phyloP scores from a whole-genome alignment of 2,329 filamentous ascomycete species.

The Herpotrichia juniperi region DNA sequence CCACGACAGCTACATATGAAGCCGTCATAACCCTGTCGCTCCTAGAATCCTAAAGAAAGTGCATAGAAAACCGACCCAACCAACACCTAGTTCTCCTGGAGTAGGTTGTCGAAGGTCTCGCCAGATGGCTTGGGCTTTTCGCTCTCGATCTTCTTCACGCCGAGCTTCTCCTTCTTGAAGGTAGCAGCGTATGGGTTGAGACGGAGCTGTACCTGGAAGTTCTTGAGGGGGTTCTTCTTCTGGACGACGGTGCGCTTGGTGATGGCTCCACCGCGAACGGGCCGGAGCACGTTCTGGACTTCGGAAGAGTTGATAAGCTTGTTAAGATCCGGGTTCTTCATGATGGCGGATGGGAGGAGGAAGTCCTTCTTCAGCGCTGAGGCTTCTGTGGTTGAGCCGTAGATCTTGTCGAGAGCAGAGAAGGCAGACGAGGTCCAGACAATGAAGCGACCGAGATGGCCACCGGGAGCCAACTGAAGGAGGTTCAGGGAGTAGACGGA shows the following conservation, averaged over 20 bases:
- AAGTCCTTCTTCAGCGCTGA: slow-evolving; percentile 99
- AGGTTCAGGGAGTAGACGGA: slow-evolving; percentile 95
- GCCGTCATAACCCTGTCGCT: slow-evolving; percentile 12
- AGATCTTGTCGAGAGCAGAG: slow-evolving; percentile 94
- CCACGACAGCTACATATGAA: slow-evolving; percentile 1
- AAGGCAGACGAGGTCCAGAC: slow-evolving; percentile 98
- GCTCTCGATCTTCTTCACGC: slow-evolving; percentile 68
- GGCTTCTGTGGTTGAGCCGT: slow-evolving; percentile 88
- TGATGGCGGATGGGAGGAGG: slow-evolving; percentile 89
- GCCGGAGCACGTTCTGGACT: slow-evolving; percentile 93
- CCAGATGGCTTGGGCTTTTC: slow-evolving; percentile 65
- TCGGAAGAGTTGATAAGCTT: slow-evolving; percentile 99
- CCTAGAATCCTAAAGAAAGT: slow-evolving; percentile 26
- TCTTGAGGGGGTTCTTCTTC: slow-evolving; percentile 99
- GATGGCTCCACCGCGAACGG: slow-evolving; percentile 84
- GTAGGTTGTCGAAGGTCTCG: slow-evolving; percentile 57
- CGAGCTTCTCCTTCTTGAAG: slow-evolving; percentile 86
- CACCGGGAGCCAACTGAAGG: slow-evolving; percentile 97
- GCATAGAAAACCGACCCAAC: slow-evolving; percentile 24
- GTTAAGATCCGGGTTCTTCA: slow-evolving; percentile 92
- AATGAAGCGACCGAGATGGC: slow-evolving; percentile 98
- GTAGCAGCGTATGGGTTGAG: slow-evolving; percentile 97
- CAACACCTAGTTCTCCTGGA: slow-evolving; percentile 55
- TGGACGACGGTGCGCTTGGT: slow-evolving; percentile 91
- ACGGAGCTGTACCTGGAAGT: slow-evolving; percentile 98